Evolutionary conservation across 192 early-diverging fungal species (phyloP).

Genomic region (Gamsiella multidivaricata): DNA sequence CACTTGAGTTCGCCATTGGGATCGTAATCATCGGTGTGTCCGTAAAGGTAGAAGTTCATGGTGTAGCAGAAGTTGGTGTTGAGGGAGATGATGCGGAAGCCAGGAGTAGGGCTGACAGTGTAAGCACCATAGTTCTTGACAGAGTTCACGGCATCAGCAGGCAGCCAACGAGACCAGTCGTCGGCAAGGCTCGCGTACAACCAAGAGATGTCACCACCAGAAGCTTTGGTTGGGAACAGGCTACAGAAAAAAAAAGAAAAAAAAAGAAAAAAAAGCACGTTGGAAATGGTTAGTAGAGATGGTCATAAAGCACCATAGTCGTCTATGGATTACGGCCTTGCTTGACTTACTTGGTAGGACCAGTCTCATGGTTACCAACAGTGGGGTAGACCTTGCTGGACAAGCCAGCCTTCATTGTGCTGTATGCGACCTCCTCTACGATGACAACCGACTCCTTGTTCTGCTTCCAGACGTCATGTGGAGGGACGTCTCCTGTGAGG

Average conservation of each 20-base stretch:
- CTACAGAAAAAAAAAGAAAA: neutral
- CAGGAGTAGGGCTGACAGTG: conserved; percentile 55
- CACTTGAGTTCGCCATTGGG: conserved; percentile 64
- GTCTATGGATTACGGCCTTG: neutral
- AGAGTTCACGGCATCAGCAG: conserved; percentile 46
- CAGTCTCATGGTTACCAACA: conserved; percentile 67
- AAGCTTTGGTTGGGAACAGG: conserved; percentile 44
- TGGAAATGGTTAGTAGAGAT: too few relatives aligned
- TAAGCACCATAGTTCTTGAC: conserved; percentile 63
- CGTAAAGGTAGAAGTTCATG: conserved; percentile 66
- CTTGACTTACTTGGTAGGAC: conserved; percentile 55
- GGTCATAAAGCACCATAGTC: too few relatives aligned
- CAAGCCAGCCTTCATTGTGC: conserved; percentile 42
- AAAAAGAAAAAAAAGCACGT: neutral
- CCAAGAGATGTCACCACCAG: conserved; percentile 55
- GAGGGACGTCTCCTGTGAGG: conserved; percentile 68
- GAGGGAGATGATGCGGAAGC: conserved; percentile 61
- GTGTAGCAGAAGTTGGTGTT: conserved; percentile 73
- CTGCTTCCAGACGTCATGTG: conserved; percentile 65
- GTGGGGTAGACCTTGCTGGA: conserved; percentile 57
- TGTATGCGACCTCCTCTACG: conserved; percentile 54
- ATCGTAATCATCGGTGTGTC: conserved; percentile 54
- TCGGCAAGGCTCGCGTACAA: conserved; percentile 60
- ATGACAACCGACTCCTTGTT: conserved; percentile 49
- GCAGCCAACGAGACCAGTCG: conserved; percentile 64